These are phyloP conservation scores for Peterozyma xylosa DNA, from an alignment of 805 yeast genomes.

Conservation along the genomic window DNA sequence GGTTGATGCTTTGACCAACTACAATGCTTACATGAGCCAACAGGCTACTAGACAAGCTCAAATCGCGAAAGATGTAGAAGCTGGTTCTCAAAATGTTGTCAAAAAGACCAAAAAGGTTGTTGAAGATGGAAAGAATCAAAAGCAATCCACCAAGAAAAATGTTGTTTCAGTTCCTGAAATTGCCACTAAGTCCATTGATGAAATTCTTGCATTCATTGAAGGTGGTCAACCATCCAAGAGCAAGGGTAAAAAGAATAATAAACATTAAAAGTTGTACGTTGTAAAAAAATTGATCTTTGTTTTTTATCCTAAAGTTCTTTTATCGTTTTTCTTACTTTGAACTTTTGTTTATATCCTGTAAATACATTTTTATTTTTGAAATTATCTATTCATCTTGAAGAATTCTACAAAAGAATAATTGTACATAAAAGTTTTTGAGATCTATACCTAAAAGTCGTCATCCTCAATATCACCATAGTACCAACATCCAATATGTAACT, in stretches of 20 bases:
- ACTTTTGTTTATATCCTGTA: too few relatives aligned
- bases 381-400: too few relatives aligned
- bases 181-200: slow-evolving; percentile 63
- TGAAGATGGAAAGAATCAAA: background rate
- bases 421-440: too few relatives aligned
- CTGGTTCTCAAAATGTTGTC: slow-evolving; percentile 10
- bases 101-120: slow-evolving; percentile 4
- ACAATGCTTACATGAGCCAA: slow-evolving; percentile 26
- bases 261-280: slow-evolving; percentile 2
- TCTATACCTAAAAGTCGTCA: slow-evolving; percentile 27
- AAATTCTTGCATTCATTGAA: slow-evolving; percentile 62
- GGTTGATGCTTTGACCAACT: slow-evolving; percentile 46
- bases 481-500: slow-evolving; percentile 59
- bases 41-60: slow-evolving; percentile 32
- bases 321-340: slow-evolving; percentile 1
- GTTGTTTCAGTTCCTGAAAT: slow-evolving; percentile 42
- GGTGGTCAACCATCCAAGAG: slow-evolving; percentile 33
- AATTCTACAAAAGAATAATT: too few relatives aligned
- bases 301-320: background rate
- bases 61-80: slow-evolving; percentile 22
- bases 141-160: slow-evolving; percentile 14
- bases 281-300: background rate
- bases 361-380: too few relatives aligned
- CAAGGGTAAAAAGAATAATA: slow-evolving; percentile 16
- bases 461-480: slow-evolving; percentile 65